Conservation (phyloP, 2,329 filamentous ascomycete species). For the Alternaria brassicicola region DNA sequence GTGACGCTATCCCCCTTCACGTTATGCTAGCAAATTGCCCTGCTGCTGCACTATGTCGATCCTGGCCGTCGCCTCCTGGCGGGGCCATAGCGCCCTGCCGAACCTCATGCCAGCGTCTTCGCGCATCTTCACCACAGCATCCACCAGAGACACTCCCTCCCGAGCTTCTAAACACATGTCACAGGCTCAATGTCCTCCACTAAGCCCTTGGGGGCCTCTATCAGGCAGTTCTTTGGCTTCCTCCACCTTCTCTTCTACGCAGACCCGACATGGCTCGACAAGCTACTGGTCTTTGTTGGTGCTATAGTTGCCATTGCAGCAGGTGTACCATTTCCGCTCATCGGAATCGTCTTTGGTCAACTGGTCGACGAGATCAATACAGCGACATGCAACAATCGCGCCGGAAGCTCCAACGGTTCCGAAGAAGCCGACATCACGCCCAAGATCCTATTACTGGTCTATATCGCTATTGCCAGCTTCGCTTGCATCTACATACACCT, state of each 20-base stretch:
- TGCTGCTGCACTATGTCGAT: slow-evolving; percentile 29
- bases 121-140: slow-evolving; percentile 28
- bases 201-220: slow-evolving; percentile 33
- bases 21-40: slow-evolving; percentile 10
- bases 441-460: slow-evolving; percentile 67
- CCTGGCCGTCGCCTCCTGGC: slow-evolving; percentile 31
- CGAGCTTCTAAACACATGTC: slow-evolving; percentile 15
- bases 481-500: slow-evolving; percentile 68
- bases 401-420: slow-evolving; percentile 23
- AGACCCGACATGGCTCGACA: slow-evolving; percentile 47
- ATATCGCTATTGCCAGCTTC: slow-evolving; percentile 68
- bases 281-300: slow-evolving; percentile 47
- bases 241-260: slow-evolving; percentile 45
- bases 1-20: slow-evolving; percentile 25
- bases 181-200: slow-evolving; percentile 36
- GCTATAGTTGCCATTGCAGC: slow-evolving; percentile 59
- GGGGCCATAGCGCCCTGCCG: slow-evolving; percentile 26
- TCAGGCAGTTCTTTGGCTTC: slow-evolving; percentile 42
- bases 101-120: slow-evolving; percentile 22
- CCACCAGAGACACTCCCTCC: slow-evolving; percentile 19
- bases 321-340: slow-evolving; percentile 68
- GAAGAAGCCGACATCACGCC: slow-evolving; percentile 57
- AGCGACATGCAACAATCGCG: slow-evolving; percentile 57
- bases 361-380: slow-evolving; percentile 67
- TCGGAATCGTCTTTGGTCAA: slow-evolving; percentile 69